These are phyloP conservation scores for Fagopyrum esculentum DNA, from an alignment of 148 eudicot genomes.

Conservation along the genomic window DNA sequence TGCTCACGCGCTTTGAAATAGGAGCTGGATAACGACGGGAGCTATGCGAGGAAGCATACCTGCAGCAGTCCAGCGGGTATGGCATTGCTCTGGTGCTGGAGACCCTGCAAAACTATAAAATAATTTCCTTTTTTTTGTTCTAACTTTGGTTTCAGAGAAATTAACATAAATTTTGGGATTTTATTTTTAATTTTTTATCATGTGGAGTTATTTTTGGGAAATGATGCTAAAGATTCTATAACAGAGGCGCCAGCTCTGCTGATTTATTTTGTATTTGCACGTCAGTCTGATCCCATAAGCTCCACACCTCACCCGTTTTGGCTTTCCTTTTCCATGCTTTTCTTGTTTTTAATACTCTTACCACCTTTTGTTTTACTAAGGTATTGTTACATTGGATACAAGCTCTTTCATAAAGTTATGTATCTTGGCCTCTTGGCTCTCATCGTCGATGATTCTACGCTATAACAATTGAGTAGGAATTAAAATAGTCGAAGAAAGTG, in stretches of 20 bases:
- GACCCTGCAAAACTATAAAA: background rate
- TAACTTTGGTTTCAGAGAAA: background rate
- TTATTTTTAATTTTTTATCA: background rate
- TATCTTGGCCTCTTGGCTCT: no score
- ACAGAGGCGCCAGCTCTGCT: background rate
- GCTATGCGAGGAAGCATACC: background rate
- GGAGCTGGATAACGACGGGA: background rate
- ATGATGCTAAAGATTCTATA: background rate
- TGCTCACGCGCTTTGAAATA: background rate
- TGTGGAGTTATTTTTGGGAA: conserved; percentile 1
- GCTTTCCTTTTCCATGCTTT: background rate
- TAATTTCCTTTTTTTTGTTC: background rate
- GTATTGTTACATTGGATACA: background rate
- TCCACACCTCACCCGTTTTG: background rate
- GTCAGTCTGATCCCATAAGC: background rate
- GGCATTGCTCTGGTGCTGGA: background rate
- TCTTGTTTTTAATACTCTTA: no score
- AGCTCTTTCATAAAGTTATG: no score
- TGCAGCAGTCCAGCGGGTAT: background rate
- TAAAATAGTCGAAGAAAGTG: no score
- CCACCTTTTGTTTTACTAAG: no score
- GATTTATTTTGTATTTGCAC: background rate
- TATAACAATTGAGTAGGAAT: no score
- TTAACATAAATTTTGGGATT: background rate
- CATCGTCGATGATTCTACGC: no score